Base-by-base conservation (phyloP, 1,284 basidiomycete genomes). In the Laetiporus sulphureus region DNA sequence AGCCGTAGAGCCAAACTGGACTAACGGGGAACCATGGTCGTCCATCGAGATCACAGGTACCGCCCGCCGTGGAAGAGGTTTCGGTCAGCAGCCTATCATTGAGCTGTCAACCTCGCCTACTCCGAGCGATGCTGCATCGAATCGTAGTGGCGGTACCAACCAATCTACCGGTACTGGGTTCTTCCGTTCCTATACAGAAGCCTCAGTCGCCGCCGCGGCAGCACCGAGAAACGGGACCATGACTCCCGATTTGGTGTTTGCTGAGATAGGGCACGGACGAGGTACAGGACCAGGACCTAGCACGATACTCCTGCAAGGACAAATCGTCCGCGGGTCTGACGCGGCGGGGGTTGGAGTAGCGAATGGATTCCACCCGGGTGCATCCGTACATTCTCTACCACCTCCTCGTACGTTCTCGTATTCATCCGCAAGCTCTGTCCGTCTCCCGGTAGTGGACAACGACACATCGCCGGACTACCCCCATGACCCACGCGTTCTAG, bases 201-300 rank as follows among this genome's bases (percentile, higher is more conserved):
- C 62, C 19, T 54, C 62, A 2, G 58, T n/a, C n/a, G n/a, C 25
- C 25, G 13, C 62, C 12, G 59, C 62, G 2, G 58, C 61, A 11
- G 60, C 53, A 8, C 60, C 69, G 33, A 70, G 68, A 45, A 73
- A 72, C 49, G 81, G 80, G 25, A 71, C 75, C 13, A 64, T 79
- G 57, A 86, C 83, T 5, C 83, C 83, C 13, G 84, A 87, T 53
- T 66, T 85, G 36, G 71, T 82, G 46, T 85, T 73, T 49, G 83
- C 84, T 2, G 84, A 88, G 55, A 79, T 85, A 44, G 84, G 84
- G 7, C 83, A 85, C 52, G 83, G 82, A 4, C 69, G 79, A 23
- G 80, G 79, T 12, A 63, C 69, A 21, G 68, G 51, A 29, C 43
- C 52, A 40, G 49, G 52, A 23, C 51, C 53, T 23, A 54, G 50